Evolutionary conservation across 2,329 filamentous ascomycete species (phyloP), one percentile per base, ranked within the genome.

Genomic region (Ophiocordyceps robertsii): DNA sequence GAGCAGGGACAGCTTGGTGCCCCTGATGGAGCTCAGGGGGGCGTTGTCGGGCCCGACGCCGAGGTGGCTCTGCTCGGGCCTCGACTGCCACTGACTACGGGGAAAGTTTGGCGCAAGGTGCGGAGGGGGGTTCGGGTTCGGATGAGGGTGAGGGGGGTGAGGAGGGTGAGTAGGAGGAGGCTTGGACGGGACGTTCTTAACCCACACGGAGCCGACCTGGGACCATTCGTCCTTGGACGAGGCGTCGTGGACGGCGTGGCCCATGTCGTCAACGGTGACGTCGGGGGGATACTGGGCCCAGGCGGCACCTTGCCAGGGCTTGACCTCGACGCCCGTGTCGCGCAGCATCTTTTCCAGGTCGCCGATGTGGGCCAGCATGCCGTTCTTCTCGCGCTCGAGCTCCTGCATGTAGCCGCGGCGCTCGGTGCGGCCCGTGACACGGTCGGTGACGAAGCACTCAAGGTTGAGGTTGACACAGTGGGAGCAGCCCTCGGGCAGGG

Each of bases 361-460:
- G 30, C 72, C 70, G 33, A 90, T 73, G 50, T 80, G 78, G 43
- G 69, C 66, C 48, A 80, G 69, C 65, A 90, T 74, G 51, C 73
- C 72, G n/a, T 63, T 67, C 59, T 82, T 80, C 55, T 88, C 78
- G 46, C 74, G 72, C 61, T 94, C 85, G 43, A 92, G 68, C 51
- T 80, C 75, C 56, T 89, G 81, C 49, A 84, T 70, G 54, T 90
- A 87, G 42, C 87, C 87, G 52, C 87, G 72, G 44, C 80, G 77
- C 46, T 84, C 82, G 40, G 86, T 85, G 48, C 83, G 80, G 45
- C 86, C 84, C 4, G 84, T 89, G 55, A 92, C 86, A 52, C 87
- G 80, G 60, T 94, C 87, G 44, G 87, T 94, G 42, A 88, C 88
- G 63, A 77, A 81, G 64, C 87, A 94, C 55, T 84, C 76, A 52